Evolutionary conservation across 805 yeast genomes (phyloP).

Genomic region (Ogataea pignaliae): DNA sequence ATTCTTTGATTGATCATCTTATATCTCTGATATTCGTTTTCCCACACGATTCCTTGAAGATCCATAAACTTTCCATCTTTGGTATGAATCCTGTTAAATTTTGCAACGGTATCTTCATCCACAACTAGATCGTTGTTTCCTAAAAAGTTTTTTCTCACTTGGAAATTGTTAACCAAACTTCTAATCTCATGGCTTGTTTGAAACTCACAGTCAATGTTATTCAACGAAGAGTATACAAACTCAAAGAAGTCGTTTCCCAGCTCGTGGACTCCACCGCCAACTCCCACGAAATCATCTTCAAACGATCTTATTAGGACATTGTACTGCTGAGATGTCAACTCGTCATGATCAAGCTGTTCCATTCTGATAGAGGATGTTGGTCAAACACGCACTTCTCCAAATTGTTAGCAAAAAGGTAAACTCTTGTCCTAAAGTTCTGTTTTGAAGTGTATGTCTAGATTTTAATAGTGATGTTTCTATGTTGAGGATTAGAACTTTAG

Average conservation of each 20-base stretch:
- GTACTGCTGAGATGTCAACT: conserved; percentile 4
- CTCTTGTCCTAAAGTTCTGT: too few species aligned
- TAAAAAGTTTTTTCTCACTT: conserved; percentile 9
- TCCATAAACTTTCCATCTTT: conserved; percentile 16
- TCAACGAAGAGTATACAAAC: conserved; percentile 16
- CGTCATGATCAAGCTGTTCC: conserved; percentile 9
- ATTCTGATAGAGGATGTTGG: conserved; percentile 2
- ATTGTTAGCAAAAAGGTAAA: too few species aligned
- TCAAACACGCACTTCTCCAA: too few species aligned
- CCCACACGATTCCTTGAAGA: conserved; percentile 30
- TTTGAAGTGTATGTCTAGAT: too few species aligned
- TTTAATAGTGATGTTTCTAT: too few species aligned
- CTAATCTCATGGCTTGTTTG: conserved; percentile 10
- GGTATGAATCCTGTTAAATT: conserved; percentile 5
- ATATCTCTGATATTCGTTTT: conserved; percentile 14
- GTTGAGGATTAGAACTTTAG: too few species aligned
- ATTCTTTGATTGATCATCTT: conserved; percentile 19
- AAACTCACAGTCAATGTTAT: conserved; percentile 9
- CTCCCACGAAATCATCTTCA: conserved; percentile 13
- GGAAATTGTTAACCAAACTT: conserved; percentile 10
- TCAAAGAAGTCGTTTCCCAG: conserved; percentile 22
- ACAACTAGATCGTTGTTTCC: conserved; percentile 5
- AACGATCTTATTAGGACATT: conserved; percentile 7
- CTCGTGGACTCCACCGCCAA: conserved; percentile 15
- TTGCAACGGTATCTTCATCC: conserved; percentile 5